Conservation (phyloP, 2,329 filamentous ascomycete species). For the Reticulascus tulasneorum region DNA sequence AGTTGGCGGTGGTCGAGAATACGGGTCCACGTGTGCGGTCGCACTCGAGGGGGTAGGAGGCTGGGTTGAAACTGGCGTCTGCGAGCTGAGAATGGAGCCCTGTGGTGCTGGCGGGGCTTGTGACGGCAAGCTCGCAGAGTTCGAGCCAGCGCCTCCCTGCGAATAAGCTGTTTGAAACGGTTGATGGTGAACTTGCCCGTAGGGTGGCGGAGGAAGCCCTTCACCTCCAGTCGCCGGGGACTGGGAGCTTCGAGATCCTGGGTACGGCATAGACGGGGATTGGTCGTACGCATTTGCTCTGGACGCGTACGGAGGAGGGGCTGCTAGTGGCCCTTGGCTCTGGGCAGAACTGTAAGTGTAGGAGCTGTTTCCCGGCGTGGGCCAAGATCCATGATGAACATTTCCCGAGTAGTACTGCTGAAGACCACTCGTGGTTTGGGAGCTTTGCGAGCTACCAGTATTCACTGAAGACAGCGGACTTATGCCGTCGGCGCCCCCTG, state of each 20-base stretch:
- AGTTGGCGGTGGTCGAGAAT: constrained; percentile 53
- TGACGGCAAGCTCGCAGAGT: constrained; percentile 28
- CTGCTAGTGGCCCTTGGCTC: constrained; percentile 26
- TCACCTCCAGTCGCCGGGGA: constrained; percentile 54
- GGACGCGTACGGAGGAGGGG: constrained; percentile 5
- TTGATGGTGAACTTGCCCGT: constrained; percentile 59
- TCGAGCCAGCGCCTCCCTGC: constrained; percentile 36
- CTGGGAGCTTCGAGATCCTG: constrained; percentile 30
- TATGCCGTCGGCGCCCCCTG: constrained; percentile 56
- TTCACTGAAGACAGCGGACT: constrained; percentile 59
- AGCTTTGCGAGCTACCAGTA: constrained; percentile 48
- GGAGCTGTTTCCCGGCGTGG: constrained; percentile 46
- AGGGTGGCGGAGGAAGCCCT: constrained; percentile 62
- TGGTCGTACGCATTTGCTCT: constrained; percentile 33
- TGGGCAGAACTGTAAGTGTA: constrained; percentile 54
- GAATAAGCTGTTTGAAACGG: constrained; percentile 60
- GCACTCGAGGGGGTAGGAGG: constrained; percentile 46
- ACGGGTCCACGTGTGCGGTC: constrained; percentile 56
- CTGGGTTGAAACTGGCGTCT: constrained; percentile 37
- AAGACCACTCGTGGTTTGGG: constrained; percentile 23
- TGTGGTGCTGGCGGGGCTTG: constrained; percentile 23
- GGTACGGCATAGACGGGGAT: constrained; percentile 45
- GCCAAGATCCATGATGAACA: constrained; percentile 56
- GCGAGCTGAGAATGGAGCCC: constrained; percentile 42
- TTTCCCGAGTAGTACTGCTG: constrained; percentile 47